Percentiles rank a stretch among this genome's conserved stretches.
These are phyloP conservation scores for Multifurca ochricompacta DNA, from an alignment of 768 basidiomycete genomes.

Conservation along the genomic window DNA sequence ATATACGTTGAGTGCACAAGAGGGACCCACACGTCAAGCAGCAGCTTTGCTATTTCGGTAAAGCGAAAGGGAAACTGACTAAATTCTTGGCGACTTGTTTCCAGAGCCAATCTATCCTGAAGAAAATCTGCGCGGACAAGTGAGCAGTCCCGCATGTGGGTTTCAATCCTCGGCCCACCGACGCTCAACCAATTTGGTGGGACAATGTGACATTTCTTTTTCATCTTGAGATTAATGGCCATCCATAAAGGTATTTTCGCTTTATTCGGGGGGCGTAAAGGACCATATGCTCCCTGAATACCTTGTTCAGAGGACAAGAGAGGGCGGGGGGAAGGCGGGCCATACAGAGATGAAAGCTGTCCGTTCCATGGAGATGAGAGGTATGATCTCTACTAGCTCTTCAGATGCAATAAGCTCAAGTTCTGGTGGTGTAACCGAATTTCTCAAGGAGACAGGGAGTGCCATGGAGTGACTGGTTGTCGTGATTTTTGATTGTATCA, in stretches of 20 bases:
- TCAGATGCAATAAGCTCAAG: slow-evolving; percentile 85
- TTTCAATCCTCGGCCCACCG: slow-evolving; percentile 44
- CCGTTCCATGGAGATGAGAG: slow-evolving; percentile 82
- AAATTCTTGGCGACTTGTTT: slow-evolving; percentile 69
- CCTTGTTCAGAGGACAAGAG: not conserved
- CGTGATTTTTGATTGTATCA: no score
- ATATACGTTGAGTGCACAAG: not conserved
- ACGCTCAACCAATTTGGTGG: slow-evolving; percentile 84
- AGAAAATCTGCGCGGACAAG: slow-evolving; percentile 58
- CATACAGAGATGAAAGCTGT: slow-evolving; percentile 86
- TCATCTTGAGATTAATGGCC: slow-evolving; percentile 86
- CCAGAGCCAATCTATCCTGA: slow-evolving; percentile 62
- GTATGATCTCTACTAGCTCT: slow-evolving; percentile 77
- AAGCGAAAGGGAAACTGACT: slow-evolving; percentile 81
- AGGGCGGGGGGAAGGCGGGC: not conserved
- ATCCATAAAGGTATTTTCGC: slow-evolving; percentile 92
- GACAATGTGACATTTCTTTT: slow-evolving; percentile 91
- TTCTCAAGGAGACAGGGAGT: slow-evolving; percentile 60
- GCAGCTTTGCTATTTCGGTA: slow-evolving; percentile 82
- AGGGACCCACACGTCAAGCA: slow-evolving; percentile 81
- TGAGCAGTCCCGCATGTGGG: not conserved
- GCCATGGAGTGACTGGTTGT: slow-evolving; percentile 53
- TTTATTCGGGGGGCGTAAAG: slow-evolving; percentile 81
- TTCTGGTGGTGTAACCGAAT: slow-evolving; percentile 74
- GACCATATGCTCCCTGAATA: slow-evolving; percentile 81